phyloP scores from a whole-genome alignment of 2,329 filamentous ascomycete genomes.

The Fusarium sp. region DNA sequence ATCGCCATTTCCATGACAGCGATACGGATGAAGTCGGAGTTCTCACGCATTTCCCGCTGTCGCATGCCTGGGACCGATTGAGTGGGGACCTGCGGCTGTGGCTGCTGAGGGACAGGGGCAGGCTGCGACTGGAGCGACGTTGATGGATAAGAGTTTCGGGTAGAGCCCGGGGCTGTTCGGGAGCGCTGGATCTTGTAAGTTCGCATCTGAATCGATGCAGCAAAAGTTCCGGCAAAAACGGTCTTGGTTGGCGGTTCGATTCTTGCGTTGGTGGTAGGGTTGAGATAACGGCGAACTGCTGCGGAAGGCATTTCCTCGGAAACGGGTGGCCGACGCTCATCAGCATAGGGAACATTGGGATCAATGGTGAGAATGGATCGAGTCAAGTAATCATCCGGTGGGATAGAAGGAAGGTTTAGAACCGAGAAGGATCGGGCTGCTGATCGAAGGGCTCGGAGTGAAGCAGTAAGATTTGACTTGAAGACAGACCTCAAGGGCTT shows the following conservation, averaged over 20 bases:
- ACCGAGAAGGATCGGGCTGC: slow-evolving; percentile 71
- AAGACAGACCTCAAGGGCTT: slow-evolving; percentile 67
- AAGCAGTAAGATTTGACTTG: slow-evolving; percentile 76
- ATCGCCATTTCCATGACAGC: slow-evolving; percentile 79
- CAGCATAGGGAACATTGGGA: slow-evolving; percentile 72
- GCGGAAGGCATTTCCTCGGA: slow-evolving; percentile 72
- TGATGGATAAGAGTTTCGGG: slow-evolving; percentile 47
- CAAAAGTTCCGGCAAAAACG: slow-evolving; percentile 57
- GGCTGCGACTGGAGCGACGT: slow-evolving; percentile 44
- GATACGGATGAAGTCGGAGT: slow-evolving; percentile 75
- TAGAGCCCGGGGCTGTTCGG: slow-evolving; percentile 49
- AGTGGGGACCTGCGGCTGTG: slow-evolving; percentile 47
- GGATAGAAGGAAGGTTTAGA: slow-evolving; percentile 71
- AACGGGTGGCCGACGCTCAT: slow-evolving; percentile 71
- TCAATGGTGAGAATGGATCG: slow-evolving; percentile 75
- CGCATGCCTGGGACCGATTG: slow-evolving; percentile 59
- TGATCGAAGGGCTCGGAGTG: slow-evolving; percentile 69
- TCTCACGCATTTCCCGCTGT: slow-evolving; percentile 75
- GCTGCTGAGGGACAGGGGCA: slow-evolving; percentile 43
- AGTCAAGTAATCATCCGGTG: slow-evolving; percentile 73
- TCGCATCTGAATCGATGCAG: slow-evolving; percentile 77
- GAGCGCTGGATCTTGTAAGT: slow-evolving; percentile 71
- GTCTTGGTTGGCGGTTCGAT: slow-evolving; percentile 45
- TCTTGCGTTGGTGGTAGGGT: slow-evolving; percentile 63
- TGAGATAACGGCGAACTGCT: slow-evolving; percentile 73